Evolutionary conservation across 306 rosid species (phyloP), one percentile per base, ranked within the genome.

Genomic region (Herpetospermum pedunculosum): DNA sequence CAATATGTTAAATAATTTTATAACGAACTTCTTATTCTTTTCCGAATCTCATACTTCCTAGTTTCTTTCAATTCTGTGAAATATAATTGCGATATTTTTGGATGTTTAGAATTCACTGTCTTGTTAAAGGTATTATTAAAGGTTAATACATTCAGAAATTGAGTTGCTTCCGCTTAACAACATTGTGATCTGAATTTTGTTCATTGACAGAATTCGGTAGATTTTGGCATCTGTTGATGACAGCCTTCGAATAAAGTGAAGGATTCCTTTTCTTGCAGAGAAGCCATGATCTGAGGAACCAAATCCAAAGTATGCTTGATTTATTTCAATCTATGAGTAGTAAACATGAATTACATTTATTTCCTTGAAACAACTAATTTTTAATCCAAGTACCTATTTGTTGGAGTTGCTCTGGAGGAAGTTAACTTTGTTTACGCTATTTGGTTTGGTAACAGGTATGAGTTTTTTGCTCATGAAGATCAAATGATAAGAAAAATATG

Each of bases 251-350:
- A 40, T 40, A 6, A 35, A 74, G 64, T 87, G 86, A 62, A 83
- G 78, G 79, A 76, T 74, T 84, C 81, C 74, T 84, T 85, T 47
- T 75, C 81, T 82, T 76, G 81, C 69, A 87, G 35, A 59, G 80
- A 71, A 44, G 69, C 78, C 37, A 82, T 74, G 29, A 74, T 76
- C 50, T 73, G 76, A 50, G 68, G 14, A 19, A 85, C 44, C 8
- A 74, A 64, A 59, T 82, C 77, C 68, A 87, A 35, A 69, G 75
- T 29, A 63, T 65, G 71, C 79, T 83, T 85, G 82, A 86, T 73
- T 21, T 80, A 81, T 74, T 82, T 85, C 85, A 90, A 79, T 82
- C 92, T 92, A 64, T 60, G 50, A 13, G 15, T 55, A 72, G 32
- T 70, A 25, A 29, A 65, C 53, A 58, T 32, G 47, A 54, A 52